Conservation (phyloP, 768 basidiomycete genomes). For the Megacollybia marginata region DNA sequence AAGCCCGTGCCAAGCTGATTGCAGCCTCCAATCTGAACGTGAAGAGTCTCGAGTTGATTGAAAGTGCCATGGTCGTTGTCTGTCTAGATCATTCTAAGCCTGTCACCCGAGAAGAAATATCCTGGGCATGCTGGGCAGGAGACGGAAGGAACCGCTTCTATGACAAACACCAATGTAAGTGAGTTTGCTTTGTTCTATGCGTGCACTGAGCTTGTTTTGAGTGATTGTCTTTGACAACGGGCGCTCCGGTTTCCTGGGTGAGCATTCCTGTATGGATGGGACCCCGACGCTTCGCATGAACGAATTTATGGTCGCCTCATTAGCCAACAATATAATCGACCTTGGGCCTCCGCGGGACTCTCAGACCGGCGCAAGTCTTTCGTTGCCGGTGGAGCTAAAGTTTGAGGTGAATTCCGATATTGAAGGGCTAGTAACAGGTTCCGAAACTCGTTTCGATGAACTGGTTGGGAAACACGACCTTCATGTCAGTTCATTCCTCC, state of each 20-base stretch:
- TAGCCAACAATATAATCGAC: constrained; percentile 68
- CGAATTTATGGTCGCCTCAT: constrained; percentile 80
- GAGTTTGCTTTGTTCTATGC: background rate
- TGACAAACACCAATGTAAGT: constrained; percentile 91
- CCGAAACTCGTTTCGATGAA: constrained; percentile 65
- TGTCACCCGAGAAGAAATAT: constrained; percentile 72
- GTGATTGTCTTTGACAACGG: constrained; percentile 95
- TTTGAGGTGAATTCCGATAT: constrained; percentile 61
- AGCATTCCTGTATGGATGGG: constrained; percentile 88
- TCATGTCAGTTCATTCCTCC: constrained; percentile 36
- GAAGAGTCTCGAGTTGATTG: constrained; percentile 66
- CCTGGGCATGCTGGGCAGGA: constrained; percentile 83
- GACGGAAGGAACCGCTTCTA: constrained; percentile 89
- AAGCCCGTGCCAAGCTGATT: constrained; percentile 58
- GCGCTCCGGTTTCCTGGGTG: constrained; percentile 87
- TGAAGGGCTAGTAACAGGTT: constrained; percentile 42
- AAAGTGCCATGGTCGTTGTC: constrained; percentile 84
- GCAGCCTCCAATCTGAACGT: constrained; percentile 61
- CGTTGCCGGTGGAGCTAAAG: constrained; percentile 54
- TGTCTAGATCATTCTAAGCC: constrained; percentile 81
- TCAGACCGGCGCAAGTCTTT: constrained; percentile 31
- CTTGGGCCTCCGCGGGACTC: constrained; percentile 47
- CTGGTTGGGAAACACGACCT: constrained; percentile 78
- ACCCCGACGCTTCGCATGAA: constrained; percentile 94
- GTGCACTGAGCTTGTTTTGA: constrained; percentile 19